Base-by-base conservation (phyloP, 164 flowering plant genomes). In the Platanus orientalis region DNA sequence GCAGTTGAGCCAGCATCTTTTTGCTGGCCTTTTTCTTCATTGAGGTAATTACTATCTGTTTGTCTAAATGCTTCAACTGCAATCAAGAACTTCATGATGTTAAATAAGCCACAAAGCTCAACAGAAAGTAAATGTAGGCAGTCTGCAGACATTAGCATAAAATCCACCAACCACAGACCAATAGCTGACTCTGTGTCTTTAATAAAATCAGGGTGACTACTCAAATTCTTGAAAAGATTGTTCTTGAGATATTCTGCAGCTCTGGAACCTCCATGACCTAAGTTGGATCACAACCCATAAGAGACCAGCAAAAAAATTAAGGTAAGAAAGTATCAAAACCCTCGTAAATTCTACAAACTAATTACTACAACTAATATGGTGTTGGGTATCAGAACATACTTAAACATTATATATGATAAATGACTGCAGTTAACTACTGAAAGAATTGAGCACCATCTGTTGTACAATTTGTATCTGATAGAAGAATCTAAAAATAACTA, bases 1-100 rank as follows among this genome's bases (percentile, higher is more conserved):
- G 96, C 96, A 66, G 96, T 89, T 66, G 96, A 87, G 29, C 96
- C 90, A 42, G 92, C 86, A 75, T 84, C 90, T 68, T 75, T 89
- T 28, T 76, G 78, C 59, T 83, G 84, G 28, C 80, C 84, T 64
- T 81, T 85, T 61, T 85, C 90, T 70, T 80, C 83, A 53, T 77
- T 78, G 24, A 89, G 80, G 76, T 74, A 89, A 74, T 87, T 79
- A 51, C 63, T 72, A 73, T 89, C 92, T 39, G 92, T 89, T 66
- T 81, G 81, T 50, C 47, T 80, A 70, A 83, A 89, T 19, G 79
- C 79, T 76, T 87, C 88, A 70, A 79, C 96, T 89, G 84, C 81
- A 79, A 55, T 49, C 47, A 54, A 62, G 57, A 23, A 49, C 16
- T 34, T 12, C 39, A 24, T 12, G 32, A 25, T 26, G 13, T 48